Evolutionary conservation across 352 stramenopile genomes (phyloP).

Genomic region (Phytopythium sindhum): DNA sequence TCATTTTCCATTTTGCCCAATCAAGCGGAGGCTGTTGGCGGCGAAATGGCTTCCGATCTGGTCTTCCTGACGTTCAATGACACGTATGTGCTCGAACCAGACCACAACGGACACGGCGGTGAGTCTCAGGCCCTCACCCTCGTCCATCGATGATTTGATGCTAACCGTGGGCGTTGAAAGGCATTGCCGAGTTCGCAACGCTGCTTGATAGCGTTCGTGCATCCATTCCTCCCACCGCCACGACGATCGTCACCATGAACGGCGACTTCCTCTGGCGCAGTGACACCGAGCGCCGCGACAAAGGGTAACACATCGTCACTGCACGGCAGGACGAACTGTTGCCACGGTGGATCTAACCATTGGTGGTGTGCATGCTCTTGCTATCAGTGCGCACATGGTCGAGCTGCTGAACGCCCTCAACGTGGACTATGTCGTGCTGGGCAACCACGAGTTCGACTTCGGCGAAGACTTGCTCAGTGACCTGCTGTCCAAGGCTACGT

Average conservation of each 20-base stretch:
- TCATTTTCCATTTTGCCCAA: not conserved
- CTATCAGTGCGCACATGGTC: slow-evolving; percentile 65
- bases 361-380: not conserved
- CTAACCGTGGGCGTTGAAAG: slow-evolving; percentile 1
- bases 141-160: not conserved
- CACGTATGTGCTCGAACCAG: not conserved
- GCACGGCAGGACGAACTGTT: not conserved
- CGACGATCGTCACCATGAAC: slow-evolving; percentile 25
- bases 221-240: slow-evolving; percentile 4
- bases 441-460: slow-evolving; percentile 85
- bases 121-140: not conserved
- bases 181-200: slow-evolving; percentile 17
- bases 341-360: not conserved
- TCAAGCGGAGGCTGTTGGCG: not conserved
- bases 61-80: slow-evolving; percentile 5
- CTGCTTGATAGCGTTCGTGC: slow-evolving; percentile 9
- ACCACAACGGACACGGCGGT: slow-evolving; percentile 1
- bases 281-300: slow-evolving; percentile 17
- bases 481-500: slow-evolving; percentile 51
- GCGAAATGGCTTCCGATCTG: not conserved
- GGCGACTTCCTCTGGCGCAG: slow-evolving; percentile 27
- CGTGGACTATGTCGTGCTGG: slow-evolving; percentile 70
- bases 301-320: slow-evolving; percentile 15
- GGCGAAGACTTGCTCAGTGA: slow-evolving; percentile 43
- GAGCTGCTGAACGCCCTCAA: slow-evolving; percentile 67